Percentiles rank a stretch among this genome's conserved stretches.
phyloP scores from a whole-genome alignment of 139 green algal species.

The Chlorella vulgaris region DNA sequence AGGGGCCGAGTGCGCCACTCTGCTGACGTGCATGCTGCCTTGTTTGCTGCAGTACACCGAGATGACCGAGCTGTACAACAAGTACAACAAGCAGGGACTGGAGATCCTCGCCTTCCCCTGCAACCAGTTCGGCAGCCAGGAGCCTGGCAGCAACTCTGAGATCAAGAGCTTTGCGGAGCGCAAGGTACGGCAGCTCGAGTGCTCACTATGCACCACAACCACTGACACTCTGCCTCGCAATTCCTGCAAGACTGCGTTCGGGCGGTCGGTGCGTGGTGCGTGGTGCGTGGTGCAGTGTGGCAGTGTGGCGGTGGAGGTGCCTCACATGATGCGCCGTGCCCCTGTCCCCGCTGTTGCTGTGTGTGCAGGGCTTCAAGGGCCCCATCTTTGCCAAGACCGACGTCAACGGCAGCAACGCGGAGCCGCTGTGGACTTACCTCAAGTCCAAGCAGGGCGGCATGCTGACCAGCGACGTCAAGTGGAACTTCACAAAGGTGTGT shows the following conservation, averaged over 20 bases:
- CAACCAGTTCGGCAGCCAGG: slow-evolving; percentile 81
- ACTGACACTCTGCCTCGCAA: no score
- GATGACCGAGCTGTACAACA: slow-evolving; percentile 73
- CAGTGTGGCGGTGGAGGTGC: no score
- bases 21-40: no score
- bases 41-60: slow-evolving; percentile 66
- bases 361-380: slow-evolving; percentile 58
- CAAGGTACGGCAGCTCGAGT: no score
- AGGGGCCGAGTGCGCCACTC: no score
- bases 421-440: slow-evolving; percentile 62
- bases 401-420: slow-evolving; percentile 44
- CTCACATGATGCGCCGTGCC: no score
- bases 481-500: slow-evolving; percentile 18
- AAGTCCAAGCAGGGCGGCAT: slow-evolving; percentile 55
- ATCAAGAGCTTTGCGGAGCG: slow-evolving; percentile 77
- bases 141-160: slow-evolving; percentile 69
- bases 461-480: slow-evolving; percentile 7
- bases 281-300: no score
- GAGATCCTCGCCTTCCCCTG: slow-evolving; percentile 82
- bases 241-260: no score
- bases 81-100: slow-evolving; percentile 68
- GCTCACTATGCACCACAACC: no score
- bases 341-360: no score
- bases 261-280: no score
- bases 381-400: slow-evolving; percentile 76